These are phyloP conservation scores for Austroboletus festivus DNA, from an alignment of 768 basidiomycete genomes.

Conservation along the genomic window DNA sequence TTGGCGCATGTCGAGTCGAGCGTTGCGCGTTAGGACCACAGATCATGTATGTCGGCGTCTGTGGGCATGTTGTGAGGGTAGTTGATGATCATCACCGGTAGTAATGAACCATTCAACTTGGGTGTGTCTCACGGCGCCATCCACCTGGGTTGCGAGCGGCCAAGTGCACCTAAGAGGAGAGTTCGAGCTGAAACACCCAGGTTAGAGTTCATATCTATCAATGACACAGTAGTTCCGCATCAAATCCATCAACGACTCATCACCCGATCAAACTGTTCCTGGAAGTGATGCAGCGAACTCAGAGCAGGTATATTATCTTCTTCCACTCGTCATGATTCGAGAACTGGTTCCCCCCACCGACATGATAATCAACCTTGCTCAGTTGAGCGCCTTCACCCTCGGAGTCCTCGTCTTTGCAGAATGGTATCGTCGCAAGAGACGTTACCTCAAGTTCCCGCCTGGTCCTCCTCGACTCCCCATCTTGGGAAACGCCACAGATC, in stretches of 20 bases:
- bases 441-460: constrained; percentile 1
- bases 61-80: neutral
- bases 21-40: neutral
- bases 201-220: too few relatives aligned
- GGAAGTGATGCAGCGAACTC: too few relatives aligned
- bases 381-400: neutral
- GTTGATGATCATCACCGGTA: neutral
- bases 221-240: too few relatives aligned
- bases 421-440: constrained; percentile 2
- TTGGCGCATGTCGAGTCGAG: neutral
- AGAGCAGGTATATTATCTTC: too few relatives aligned
- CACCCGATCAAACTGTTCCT: too few relatives aligned
- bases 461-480: constrained; percentile 2
- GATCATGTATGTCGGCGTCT: neutral
- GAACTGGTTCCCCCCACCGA: neutral
- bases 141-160: too few relatives aligned
- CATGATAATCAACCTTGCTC: neutral
- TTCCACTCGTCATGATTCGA: too few relatives aligned
- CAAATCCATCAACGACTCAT: too few relatives aligned
- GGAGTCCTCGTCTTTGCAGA: neutral
- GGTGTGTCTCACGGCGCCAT: too few relatives aligned
- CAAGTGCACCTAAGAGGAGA: too few relatives aligned
- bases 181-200: too few relatives aligned
- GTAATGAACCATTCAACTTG: too few relatives aligned
- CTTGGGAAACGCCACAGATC: constrained; percentile 1